Base-by-base conservation (phyloP, 495 filamentous ascomycete genomes). In the Clavariopsis aquatica region DNA sequence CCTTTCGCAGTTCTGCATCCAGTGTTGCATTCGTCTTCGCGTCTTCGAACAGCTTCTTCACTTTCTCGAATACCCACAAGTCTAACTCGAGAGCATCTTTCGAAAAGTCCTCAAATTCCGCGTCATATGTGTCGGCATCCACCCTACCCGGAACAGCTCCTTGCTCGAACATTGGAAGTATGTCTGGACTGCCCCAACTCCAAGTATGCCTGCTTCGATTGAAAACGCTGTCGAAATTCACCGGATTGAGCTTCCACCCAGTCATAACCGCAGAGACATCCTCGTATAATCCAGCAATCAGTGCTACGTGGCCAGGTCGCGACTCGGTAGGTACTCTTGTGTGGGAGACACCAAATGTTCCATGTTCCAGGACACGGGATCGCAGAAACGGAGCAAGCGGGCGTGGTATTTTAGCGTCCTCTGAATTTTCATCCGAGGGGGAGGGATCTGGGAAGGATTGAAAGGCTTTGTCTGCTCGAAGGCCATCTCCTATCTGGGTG, bases 101-200 rank as follows among this genome's bases (percentile, higher is more conserved):
- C 15, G 91, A 93, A 74, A 91, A 98, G 72, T 99, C 93, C 76
- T 99, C 95, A 52, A 85, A 82, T 52, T 96, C 92, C 28, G 89
- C 84, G 20, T 80, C 84, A 72, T 99, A 99, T 46, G 81, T 90
- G 58, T 89, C 88, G 22, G 89, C 87, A 74, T 96, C 90, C 10
- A 99, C 87, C 60, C 89, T 82, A 0, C 91, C 90, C 5, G 90
- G 89, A n/a, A 88, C 85, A 8, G 94, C 95, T 0, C 95, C 95
- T 65, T 93, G 85, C 72, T 95, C 85, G 72, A 99, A 99, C 95
- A 99, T 99, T 12, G 86, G 90, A 54, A 98, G 78, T 71, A 99
- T 99, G 79, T 99, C 95, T 13, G 93, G 93, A 70, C 93, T 97
- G 8, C 95, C 94, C 95, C 95, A 99, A 74, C 91, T 93, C 95